A percentile compares a stretch with the other conserved stretches of the same genome.
phyloP scores from a whole-genome alignment of 2,329 filamentous ascomycete genomes.

The Tolypocladium nubicola region DNA sequence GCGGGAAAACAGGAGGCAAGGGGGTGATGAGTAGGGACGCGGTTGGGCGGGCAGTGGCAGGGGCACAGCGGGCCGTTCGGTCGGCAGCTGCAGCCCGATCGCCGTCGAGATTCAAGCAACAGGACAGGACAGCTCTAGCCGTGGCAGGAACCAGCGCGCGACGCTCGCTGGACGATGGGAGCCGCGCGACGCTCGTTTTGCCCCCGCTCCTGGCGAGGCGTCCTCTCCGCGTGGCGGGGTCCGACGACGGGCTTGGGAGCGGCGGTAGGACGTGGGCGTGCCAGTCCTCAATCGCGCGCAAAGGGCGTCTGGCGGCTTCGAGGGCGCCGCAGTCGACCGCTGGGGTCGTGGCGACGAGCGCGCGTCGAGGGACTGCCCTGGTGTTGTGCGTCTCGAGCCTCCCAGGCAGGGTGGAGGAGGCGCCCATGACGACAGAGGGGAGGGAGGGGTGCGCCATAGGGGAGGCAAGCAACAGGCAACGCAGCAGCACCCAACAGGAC shows the following conservation, averaged over 20 bases:
- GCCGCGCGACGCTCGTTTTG: not conserved
- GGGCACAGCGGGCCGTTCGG: not conserved
- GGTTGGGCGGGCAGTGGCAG: not conserved
- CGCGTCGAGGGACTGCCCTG: not conserved
- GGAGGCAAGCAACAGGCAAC: slow-evolving; percentile 5
- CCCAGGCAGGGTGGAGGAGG: slow-evolving; percentile 10
- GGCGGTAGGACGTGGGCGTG: not conserved
- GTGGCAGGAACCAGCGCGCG: not conserved
- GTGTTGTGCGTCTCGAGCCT: not conserved
- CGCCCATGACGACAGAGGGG: slow-evolving; percentile 30
- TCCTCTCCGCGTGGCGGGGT: not conserved
- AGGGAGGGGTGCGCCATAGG: slow-evolving; percentile 14
- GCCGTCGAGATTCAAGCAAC: not conserved
- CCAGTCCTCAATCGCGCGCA: not conserved
- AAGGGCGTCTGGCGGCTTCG: not conserved
- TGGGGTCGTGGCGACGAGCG: not conserved
- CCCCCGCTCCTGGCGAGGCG: not conserved
- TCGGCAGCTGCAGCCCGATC: not conserved
- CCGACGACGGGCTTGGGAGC: not conserved
- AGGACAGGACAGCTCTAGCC: not conserved
- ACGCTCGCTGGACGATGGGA: not conserved
- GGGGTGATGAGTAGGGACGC: not conserved
- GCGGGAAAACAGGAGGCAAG: not conserved
- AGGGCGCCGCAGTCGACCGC: not conserved
- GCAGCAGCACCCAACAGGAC: slow-evolving; percentile 3